Evolutionary conservation across 306 rosid genomes (phyloP).

Genomic region (Lathyrus sativus): DNA sequence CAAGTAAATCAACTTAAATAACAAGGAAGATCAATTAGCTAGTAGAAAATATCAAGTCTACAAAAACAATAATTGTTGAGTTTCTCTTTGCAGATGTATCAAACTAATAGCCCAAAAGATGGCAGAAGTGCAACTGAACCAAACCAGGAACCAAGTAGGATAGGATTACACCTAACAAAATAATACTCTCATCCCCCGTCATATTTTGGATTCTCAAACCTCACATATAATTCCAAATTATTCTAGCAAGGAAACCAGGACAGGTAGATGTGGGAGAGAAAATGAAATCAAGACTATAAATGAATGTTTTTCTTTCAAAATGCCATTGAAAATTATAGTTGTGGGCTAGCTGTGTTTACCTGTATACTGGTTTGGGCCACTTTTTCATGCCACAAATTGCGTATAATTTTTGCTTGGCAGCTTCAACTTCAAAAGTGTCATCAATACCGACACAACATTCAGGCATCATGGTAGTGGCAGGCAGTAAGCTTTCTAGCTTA

Average conservation of each 20-base stretch:
- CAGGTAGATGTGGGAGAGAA: no score
- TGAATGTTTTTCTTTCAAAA: no score
- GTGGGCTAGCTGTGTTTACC: no score
- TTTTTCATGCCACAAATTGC: no score
- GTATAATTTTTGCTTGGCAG: slow-evolving; percentile 58
- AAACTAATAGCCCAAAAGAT: not conserved
- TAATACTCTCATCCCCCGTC: no score
- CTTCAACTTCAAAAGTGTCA: slow-evolving; percentile 51
- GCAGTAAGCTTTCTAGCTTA: slow-evolving; percentile 37
- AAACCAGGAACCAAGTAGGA: not conserved
- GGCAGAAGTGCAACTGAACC: not conserved
- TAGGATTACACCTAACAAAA: not conserved
- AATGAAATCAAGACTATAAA: no score
- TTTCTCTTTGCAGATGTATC: not conserved
- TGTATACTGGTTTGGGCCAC: no score
- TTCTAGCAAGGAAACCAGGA: no score
- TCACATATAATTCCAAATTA: no score
- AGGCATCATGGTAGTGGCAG: not conserved
- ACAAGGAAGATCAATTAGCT: slow-evolving; percentile 2
- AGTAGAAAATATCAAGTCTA: not conserved
- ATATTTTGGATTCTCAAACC: no score
- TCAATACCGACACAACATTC: slow-evolving; percentile 22
- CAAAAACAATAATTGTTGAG: not conserved
- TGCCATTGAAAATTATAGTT: no score
- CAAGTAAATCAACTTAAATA: slow-evolving; percentile 11